Conservation (phyloP, 2,329 filamentous ascomycete genomes). For the Aspergillus niger region DNA sequence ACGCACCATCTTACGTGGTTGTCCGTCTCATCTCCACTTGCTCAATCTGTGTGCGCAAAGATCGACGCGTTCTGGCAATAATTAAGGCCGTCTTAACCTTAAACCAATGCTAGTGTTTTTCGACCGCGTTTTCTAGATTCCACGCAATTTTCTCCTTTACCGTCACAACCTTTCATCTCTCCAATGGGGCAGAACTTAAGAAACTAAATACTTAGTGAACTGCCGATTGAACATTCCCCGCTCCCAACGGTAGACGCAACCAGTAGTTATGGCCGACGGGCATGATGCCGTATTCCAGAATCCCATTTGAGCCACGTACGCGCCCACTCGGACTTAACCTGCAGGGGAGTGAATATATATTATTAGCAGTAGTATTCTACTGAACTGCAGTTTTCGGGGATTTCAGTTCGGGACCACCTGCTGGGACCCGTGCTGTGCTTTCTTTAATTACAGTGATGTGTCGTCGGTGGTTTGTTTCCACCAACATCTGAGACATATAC, state of each 20-base stretch:
- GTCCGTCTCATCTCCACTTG: not conserved
- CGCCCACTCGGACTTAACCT: too few relatives aligned
- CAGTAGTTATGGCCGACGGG: not conserved
- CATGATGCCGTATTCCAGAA: not conserved
- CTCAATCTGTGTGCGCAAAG: not conserved
- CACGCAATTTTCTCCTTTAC: not conserved
- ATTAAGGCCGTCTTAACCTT: not conserved
- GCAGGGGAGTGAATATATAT: not conserved
- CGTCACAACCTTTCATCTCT: not conserved
- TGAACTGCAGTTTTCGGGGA: too few relatives aligned
- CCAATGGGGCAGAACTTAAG: not conserved
- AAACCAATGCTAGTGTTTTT: not conserved
- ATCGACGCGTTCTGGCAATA: not conserved
- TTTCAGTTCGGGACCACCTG: not conserved
- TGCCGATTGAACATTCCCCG: not conserved
- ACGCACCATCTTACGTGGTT: not conserved
- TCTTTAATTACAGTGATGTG: not conserved
- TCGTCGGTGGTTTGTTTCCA: not conserved
- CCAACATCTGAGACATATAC: not conserved
- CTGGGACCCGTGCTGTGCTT: not conserved
- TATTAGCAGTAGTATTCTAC: not conserved
- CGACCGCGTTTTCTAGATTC: not conserved
- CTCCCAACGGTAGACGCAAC: not conserved
- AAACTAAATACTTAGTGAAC: too few relatives aligned
- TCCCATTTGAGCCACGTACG: not conserved